Percentiles rank a stretch among this genome's conserved stretches.
These are phyloP conservation scores for Linderina pennispora DNA, from an alignment of 192 early-diverging fungal species.

Conservation along the genomic window DNA sequence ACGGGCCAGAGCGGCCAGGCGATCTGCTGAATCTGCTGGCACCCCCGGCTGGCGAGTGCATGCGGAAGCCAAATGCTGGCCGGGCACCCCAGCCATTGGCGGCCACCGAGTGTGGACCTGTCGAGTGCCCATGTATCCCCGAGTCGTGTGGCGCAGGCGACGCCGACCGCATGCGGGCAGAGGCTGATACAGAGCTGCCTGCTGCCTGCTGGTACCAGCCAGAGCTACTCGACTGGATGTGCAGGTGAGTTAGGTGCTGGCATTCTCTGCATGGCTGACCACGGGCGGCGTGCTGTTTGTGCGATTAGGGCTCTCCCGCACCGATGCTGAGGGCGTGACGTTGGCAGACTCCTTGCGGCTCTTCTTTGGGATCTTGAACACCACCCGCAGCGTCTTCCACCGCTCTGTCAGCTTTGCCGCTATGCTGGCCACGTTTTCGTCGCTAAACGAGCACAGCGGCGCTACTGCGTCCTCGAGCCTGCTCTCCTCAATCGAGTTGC, in stretches of 20 bases:
- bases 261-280: not conserved
- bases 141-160: conserved; percentile 8
- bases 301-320: conserved; percentile 26
- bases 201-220: not conserved
- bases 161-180: conserved; percentile 14
- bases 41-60: conserved; percentile 13
- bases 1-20: too few species aligned
- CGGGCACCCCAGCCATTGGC: conserved; percentile 2
- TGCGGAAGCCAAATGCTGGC: conserved; percentile 4
- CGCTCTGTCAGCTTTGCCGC: conserved; percentile 24
- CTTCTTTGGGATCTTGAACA: conserved; percentile 46
- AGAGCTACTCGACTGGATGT: not conserved
- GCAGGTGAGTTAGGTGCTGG: not conserved
- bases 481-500: conserved; percentile 75
- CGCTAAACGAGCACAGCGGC: conserved; percentile 29
- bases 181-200: too few species aligned
- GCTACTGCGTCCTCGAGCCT: conserved; percentile 63
- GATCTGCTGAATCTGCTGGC: conserved; percentile 9
- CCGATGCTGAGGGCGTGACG: conserved; percentile 16
- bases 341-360: conserved; percentile 19
- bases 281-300: conserved; percentile 2
- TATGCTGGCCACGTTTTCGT: conserved; percentile 33
- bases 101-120: not conserved
- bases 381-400: conserved; percentile 30
- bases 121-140: not conserved